phyloP scores from a whole-genome alignment of 805 yeast species.

The Saccharomycopsis sp. region DNA sequence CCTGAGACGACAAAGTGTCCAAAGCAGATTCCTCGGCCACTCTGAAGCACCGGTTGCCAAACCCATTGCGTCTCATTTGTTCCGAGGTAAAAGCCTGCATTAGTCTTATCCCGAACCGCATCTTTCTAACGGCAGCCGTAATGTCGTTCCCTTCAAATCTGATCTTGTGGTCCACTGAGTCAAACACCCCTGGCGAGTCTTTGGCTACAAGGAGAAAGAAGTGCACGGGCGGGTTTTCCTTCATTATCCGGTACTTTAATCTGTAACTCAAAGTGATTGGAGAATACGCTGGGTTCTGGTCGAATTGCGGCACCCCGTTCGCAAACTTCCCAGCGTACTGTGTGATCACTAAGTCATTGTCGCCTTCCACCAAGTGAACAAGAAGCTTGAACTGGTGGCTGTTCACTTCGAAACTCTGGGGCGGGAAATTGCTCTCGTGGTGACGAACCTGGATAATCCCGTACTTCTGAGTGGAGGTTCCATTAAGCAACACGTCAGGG shows the following conservation, averaged over 20 bases:
- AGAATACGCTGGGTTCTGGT: constrained; percentile 6
- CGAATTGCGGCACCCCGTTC: constrained; percentile 27
- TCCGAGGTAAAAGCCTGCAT: constrained; percentile 91
- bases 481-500: constrained; percentile 44
- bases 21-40: constrained; percentile 52
- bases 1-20: constrained; percentile 45
- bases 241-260: constrained; percentile 45
- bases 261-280: constrained; percentile 24
- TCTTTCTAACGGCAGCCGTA: constrained; percentile 60
- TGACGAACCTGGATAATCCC: constrained; percentile 38
- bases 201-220: constrained; percentile 65
- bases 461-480: constrained; percentile 28
- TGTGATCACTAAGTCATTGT: constrained; percentile 46
- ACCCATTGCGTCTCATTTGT: constrained; percentile 71
- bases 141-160: constrained; percentile 53
- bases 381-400: constrained; percentile 67
- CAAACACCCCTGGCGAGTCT: constrained; percentile 66
- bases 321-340: constrained; percentile 33
- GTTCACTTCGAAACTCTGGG: constrained; percentile 61
- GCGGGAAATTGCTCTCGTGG: constrained; percentile 46
- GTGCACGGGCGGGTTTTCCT: constrained; percentile 69
- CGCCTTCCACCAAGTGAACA: constrained; percentile 62
- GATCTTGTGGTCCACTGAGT: constrained; percentile 48
- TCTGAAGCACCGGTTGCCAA: constrained; percentile 70
- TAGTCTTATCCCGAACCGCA: constrained; percentile 74